A percentile compares a stretch with the other conserved stretches of the same genome.
Conservation (phyloP, 2,329 filamentous ascomycete species). For the Ceratocystis eucalypticola region DNA sequence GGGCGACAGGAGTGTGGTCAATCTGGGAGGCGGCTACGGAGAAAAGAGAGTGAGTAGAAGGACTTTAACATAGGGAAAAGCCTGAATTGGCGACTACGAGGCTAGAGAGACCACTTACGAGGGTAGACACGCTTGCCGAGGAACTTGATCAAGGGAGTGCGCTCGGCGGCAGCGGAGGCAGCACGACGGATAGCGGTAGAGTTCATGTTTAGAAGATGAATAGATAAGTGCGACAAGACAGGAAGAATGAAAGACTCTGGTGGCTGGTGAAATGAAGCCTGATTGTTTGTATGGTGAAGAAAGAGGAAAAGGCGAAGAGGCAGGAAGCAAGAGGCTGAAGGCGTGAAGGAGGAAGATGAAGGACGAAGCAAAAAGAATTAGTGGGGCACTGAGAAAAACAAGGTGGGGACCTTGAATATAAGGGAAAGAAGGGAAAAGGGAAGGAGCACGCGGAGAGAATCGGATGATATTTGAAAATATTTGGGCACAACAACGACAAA, state of each 20-base stretch:
- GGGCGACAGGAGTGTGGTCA: constrained; percentile 59
- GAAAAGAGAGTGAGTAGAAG: neutral
- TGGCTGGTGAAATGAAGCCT: neutral
- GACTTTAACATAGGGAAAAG: neutral
- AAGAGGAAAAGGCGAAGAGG: neutral
- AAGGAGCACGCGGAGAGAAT: constrained; percentile 5
- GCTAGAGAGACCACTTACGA: constrained; percentile 31
- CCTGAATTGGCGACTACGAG: neutral
- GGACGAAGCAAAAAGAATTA: constrained; percentile 6
- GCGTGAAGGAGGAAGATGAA: neutral
- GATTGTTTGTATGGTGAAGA: neutral
- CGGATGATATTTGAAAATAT: constrained; percentile 1
- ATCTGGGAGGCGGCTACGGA: constrained; percentile 42
- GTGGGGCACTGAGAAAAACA: neutral
- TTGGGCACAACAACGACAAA: neutral
- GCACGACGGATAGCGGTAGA: constrained; percentile 43
- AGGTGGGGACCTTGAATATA: neutral
- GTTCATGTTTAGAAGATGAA: constrained; percentile 32
- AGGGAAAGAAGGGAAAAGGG: constrained; percentile 5
- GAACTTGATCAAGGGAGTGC: constrained; percentile 49
- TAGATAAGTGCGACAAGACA: neutral
- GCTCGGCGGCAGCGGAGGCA: constrained; percentile 42
- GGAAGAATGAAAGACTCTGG: neutral
- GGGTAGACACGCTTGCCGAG: constrained; percentile 47
- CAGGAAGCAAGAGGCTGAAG: neutral